Conservation (phyloP, 768 basidiomycete species). For the Podaxis pistillaris region DNA sequence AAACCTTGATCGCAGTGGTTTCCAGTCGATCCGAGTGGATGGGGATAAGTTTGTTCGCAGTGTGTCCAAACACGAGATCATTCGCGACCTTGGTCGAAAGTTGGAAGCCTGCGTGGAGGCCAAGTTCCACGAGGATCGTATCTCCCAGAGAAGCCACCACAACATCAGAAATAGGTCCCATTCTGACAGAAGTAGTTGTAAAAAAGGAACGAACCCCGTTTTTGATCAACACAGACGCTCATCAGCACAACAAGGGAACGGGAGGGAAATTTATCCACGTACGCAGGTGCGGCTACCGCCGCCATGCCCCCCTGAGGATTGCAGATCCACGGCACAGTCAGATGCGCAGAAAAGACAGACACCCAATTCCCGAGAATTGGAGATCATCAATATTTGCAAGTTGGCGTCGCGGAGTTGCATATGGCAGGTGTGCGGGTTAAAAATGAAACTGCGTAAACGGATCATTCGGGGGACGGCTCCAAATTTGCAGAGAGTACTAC, state of each 20-base stretch:
- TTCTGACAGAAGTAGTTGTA: constrained; percentile 24
- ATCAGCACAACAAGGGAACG: not conserved
- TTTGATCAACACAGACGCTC: constrained; percentile 1
- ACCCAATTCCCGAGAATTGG: not conserved
- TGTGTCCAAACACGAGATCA: constrained; percentile 49
- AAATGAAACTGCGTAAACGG: constrained; percentile 4
- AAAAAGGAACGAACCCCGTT: not conserved
- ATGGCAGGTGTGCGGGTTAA: constrained; percentile 3
- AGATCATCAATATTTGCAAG: not conserved
- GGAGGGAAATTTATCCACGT: constrained; percentile 17
- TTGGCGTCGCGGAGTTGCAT: not conserved
- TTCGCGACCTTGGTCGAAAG: constrained; percentile 47
- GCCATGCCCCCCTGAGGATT: constrained; percentile 38
- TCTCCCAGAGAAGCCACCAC: constrained; percentile 52
- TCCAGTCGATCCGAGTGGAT: constrained; percentile 51
- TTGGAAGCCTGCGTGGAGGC: constrained; percentile 53
- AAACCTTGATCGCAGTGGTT: constrained; percentile 55
- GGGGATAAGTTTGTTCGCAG: constrained; percentile 47
- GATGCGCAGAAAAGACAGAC: not conserved
- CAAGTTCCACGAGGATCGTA: constrained; percentile 57
- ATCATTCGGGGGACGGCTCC: constrained; percentile 5
- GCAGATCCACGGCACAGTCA: not conserved
- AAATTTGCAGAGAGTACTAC: constrained; percentile 32
- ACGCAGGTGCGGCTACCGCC: constrained; percentile 41
- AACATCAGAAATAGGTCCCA: constrained; percentile 55